Percentiles rank a stretch among this genome's conserved stretches.
These are phyloP conservation scores for Cymbopogon flexuosus DNA, from an alignment of 202 grass and related monocot species.

Conservation along the genomic window DNA sequence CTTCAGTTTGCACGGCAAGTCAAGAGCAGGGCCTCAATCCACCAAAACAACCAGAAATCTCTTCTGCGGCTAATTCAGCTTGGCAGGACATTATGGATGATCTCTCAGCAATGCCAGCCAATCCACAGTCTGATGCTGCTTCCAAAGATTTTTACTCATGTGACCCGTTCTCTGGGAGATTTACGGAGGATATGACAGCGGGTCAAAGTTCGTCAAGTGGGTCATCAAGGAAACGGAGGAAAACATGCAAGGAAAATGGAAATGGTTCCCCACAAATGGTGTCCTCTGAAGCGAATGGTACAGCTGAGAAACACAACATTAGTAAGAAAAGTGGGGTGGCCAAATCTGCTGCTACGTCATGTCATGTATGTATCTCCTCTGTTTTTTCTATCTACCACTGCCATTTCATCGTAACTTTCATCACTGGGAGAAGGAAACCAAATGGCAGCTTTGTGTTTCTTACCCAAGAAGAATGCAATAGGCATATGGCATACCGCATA, in stretches of 20 bases:
- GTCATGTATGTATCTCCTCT: constrained; percentile 47
- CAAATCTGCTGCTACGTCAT: constrained; percentile 38
- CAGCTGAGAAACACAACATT: constrained; percentile 25
- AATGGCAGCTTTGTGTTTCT: neutral
- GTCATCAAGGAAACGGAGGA: constrained; percentile 43
- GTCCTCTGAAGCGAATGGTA: constrained; percentile 23
- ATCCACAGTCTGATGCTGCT: constrained; percentile 9
- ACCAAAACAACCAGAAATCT: constrained; percentile 23
- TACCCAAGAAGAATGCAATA: constrained; percentile 4
- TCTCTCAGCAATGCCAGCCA: constrained; percentile 52
- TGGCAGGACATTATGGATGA: constrained; percentile 82
- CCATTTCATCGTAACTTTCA: constrained; percentile 21
- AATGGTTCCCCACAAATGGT: constrained; percentile 29
- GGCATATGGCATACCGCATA: neutral
- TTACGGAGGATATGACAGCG: neutral
- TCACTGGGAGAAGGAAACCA: neutral
- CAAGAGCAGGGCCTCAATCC: constrained; percentile 23
- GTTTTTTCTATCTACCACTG: neutral
- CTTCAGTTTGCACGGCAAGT: neutral
- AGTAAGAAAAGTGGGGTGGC: constrained; percentile 36
- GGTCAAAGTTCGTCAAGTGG: constrained; percentile 1
- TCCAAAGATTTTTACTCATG: constrained; percentile 17
- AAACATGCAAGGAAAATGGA: constrained; percentile 33
- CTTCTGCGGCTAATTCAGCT: constrained; percentile 42
- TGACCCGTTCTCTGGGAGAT: neutral